Evolutionary conservation across 305 asterid genomes (phyloP).

Genomic region (Solanum hybrid): DNA sequence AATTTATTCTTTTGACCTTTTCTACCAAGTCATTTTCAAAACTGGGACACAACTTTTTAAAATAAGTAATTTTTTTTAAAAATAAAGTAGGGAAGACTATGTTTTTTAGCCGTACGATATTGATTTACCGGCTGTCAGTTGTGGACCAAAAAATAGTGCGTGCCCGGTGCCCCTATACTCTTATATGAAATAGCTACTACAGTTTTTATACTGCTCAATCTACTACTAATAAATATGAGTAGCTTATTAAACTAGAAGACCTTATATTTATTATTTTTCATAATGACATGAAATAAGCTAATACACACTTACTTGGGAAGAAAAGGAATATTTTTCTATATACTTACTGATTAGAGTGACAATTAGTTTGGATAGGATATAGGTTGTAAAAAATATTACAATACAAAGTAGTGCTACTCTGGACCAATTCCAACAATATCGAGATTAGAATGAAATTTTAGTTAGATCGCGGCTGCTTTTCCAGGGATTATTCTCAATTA

Average conservation of each 20-base stretch:
- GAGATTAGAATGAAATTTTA: background rate
- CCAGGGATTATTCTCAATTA: background rate
- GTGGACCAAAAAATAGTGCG: too few relatives aligned
- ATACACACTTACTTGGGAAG: background rate
- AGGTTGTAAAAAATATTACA: background rate
- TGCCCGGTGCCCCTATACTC: too few relatives aligned
- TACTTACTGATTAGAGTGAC: background rate
- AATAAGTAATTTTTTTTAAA: background rate
- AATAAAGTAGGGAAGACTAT: background rate
- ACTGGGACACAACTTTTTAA: constrained; percentile 5
- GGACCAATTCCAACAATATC: background rate
- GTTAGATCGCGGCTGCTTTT: background rate
- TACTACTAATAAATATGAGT: too few relatives aligned
- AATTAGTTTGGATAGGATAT: background rate
- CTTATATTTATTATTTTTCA: background rate
- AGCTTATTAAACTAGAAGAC: background rate
- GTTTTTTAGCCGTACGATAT: constrained; percentile 16
- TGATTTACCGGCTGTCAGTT: constrained; percentile 10
- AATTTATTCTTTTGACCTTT: constrained; percentile 20
- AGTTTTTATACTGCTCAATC: too few relatives aligned
- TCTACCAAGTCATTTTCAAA: constrained; percentile 14
- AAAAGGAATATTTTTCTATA: background rate
- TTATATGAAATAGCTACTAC: too few relatives aligned
- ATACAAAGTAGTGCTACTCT: background rate
- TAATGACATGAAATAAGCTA: background rate